These are phyloP conservation scores for Geoglossum cookeanum DNA, from an alignment of 2,329 filamentous ascomycete genomes.

Conservation along the genomic window DNA sequence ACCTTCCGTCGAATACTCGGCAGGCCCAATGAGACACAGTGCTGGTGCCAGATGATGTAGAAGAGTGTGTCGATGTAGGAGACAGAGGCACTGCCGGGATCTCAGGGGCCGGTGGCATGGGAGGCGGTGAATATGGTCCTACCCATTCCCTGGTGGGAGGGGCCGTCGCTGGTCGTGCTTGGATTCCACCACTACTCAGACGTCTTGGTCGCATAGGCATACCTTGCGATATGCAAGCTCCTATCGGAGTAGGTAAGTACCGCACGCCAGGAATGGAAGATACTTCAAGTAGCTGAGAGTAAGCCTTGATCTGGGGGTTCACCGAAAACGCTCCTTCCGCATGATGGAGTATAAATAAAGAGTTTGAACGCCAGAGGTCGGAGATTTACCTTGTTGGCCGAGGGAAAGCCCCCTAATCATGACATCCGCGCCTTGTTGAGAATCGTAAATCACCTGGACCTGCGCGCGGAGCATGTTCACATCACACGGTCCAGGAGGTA, in stretches of 20 bases:
- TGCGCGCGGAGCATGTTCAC: not conserved
- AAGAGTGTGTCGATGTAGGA: not conserved
- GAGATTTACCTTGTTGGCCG: not conserved
- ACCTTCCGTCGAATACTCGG: not conserved
- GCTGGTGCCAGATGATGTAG: not conserved
- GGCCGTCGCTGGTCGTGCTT: not conserved
- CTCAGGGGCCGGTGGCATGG: not conserved
- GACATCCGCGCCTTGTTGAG: not conserved
- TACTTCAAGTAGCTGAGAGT: not conserved
- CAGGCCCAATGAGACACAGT: not conserved
- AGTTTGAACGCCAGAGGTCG: not conserved
- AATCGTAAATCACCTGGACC: not conserved
- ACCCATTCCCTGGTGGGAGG: not conserved
- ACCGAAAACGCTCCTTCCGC: not conserved
- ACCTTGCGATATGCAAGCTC: not conserved
- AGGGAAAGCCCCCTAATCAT: not conserved
- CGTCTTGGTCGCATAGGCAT: not conserved
- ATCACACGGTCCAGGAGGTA: not conserved
- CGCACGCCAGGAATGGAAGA: constrained; percentile 1
- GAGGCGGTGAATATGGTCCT: not conserved
- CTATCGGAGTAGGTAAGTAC: constrained; percentile 1
- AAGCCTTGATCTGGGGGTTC: not conserved
- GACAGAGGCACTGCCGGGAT: not conserved
- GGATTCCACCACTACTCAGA: not conserved
- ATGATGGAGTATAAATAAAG: not conserved